phyloP scores from a whole-genome alignment of 139 green algal species.

The Medakamo hakoo region DNA sequence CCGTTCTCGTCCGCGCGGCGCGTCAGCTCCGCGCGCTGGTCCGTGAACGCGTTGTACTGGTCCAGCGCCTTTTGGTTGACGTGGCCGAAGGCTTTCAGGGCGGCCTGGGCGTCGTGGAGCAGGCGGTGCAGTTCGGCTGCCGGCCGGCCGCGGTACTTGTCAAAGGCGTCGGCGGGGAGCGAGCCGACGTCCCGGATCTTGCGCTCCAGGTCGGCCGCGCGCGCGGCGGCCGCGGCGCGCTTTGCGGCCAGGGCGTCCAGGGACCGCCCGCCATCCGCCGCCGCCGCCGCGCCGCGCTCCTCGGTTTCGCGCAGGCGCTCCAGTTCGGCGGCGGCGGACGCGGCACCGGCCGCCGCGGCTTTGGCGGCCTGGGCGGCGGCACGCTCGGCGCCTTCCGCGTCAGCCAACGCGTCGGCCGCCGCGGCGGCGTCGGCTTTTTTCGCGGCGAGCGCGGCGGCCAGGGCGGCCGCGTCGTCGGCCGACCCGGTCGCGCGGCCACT shows the following conservation, averaged over 20 bases:
- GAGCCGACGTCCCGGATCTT: slow-evolving; percentile 82
- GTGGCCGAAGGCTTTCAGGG: slow-evolving; percentile 53
- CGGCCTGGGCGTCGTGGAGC: not conserved
- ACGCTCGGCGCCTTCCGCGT: not conserved
- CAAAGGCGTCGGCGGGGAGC: slow-evolving; percentile 72
- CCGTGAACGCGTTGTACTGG: slow-evolving; percentile 85
- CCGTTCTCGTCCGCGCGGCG: slow-evolving; percentile 26
- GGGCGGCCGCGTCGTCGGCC: not conserved
- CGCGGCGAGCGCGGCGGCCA: not conserved
- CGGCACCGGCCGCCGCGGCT: no score
- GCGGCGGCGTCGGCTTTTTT: no score
- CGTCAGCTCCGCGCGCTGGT: slow-evolving; percentile 67
- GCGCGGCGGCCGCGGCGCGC: slow-evolving; percentile 24
- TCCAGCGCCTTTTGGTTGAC: slow-evolving; percentile 96
- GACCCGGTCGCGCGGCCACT: not conserved
- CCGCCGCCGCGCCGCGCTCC: not conserved
- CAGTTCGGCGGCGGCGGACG: not conserved
- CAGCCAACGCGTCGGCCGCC: not conserved
- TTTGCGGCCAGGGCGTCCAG: slow-evolving; percentile 45
- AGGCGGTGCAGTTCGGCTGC: slow-evolving; percentile 44
- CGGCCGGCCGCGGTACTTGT: slow-evolving; percentile 33
- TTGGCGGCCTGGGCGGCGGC: no score
- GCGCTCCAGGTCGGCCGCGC: slow-evolving; percentile 48
- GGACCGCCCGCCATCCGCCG: not conserved
- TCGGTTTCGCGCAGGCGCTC: not conserved